Base-by-base conservation (phyloP, 2,329 filamentous ascomycete genomes). In the Fusarium scirpi region DNA sequence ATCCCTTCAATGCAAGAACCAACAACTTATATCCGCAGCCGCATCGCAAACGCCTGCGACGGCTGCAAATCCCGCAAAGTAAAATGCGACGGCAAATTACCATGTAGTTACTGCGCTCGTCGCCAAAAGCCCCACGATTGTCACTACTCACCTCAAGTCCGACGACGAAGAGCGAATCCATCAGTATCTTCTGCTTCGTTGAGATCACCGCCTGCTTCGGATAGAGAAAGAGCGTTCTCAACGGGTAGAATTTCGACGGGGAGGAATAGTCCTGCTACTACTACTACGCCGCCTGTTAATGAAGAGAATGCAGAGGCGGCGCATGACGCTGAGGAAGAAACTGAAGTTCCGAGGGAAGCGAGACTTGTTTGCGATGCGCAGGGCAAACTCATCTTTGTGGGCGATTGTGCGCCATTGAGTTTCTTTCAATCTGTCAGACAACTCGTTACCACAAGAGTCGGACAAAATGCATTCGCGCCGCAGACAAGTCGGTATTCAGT, bases 341-440 rank as follows among this genome's bases (percentile, higher is more conserved):
- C 85, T 0, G 85, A 87, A 24, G 86, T 87, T 6, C 86, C 85
- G 4, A 80, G 85, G 2, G 86, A 88, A 62, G 86, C 85, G 5
- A 79, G 85, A 4, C 77, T 87, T 8, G 77, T 87, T 0, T 83
- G 83, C 44, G 86, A 88, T 65, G 81, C 84, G 1, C 84, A 86
- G 60, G 86, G 86, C 1, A 86, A 86, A 69, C 74, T 87, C 24
- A 84, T 86, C 30, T 88, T 88, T 72, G 85, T 87, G 25, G 86
- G 86, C 8, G 86, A 88, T 72, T 87, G 85, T 67, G 86, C 86
- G 7, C 86, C 86, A 1, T 76, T 88, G 22, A 87, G 85, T 0
- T 85, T 88, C 65, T 87, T 87, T 69, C 85, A 87, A 67, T 86
- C 85, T 0, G 83, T 87, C 9, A 80, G 85, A 3, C 82, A 86